Conservation (phyloP, 192 early-diverging fungal species). For the Coemansia sp. region DNA sequence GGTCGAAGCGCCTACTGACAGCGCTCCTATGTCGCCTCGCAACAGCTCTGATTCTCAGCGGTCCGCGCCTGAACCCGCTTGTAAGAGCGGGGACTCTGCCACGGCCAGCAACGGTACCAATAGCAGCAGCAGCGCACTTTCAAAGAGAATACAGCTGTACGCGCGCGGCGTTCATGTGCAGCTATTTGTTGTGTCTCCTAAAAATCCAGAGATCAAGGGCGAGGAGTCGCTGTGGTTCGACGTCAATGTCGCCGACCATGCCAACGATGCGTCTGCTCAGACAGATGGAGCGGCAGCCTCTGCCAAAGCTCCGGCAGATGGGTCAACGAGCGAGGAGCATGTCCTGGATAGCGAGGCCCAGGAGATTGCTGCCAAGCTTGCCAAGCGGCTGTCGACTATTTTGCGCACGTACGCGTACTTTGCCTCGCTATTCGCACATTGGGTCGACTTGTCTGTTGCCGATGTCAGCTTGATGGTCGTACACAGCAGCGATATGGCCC, state of each 20-base stretch:
- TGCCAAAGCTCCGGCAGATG: neutral
- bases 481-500: slow-evolving; percentile 47
- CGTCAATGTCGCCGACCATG: slow-evolving; percentile 10
- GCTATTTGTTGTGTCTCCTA: slow-evolving; percentile 18
- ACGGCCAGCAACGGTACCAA: neutral
- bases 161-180: slow-evolving; percentile 52
- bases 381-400: slow-evolving; percentile 39
- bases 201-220: neutral
- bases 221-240: slow-evolving; percentile 34
- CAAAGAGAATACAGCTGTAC: slow-evolving; percentile 53
- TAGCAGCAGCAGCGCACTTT: slow-evolving; percentile 13
- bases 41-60: slow-evolving; percentile 26
- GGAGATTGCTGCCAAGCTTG: slow-evolving; percentile 42
- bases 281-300: neutral
- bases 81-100: neutral
- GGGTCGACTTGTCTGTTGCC: slow-evolving; percentile 50
- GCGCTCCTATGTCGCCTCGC: slow-evolving; percentile 11
- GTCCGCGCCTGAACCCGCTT: neutral
- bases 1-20: neutral
- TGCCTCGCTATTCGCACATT: slow-evolving; percentile 52
- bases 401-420: slow-evolving; percentile 55
- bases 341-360: slow-evolving; percentile 36
- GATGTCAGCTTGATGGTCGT: slow-evolving; percentile 48
- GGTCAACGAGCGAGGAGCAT: slow-evolving; percentile 9
- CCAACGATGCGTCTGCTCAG: neutral